A percentile compares a stretch with the other conserved stretches of the same genome.
Evolutionary conservation across 2,329 filamentous ascomycete genomes (phyloP).

Genomic region (Pyrenophora seminiperda): DNA sequence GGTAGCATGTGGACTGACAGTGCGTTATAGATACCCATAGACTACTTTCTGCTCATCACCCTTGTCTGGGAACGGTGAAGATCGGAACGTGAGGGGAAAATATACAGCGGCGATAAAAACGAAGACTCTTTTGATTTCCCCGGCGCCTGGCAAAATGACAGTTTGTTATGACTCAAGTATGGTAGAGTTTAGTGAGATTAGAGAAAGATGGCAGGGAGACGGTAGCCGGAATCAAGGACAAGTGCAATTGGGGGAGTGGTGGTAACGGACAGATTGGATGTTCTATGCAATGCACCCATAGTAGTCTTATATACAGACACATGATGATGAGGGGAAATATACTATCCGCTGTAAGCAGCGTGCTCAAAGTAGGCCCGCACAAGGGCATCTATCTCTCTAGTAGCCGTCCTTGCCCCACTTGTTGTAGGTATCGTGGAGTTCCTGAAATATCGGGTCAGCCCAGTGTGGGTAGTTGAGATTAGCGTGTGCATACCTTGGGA

Average conservation of each 20-base stretch:
- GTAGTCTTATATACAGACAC: conserved; percentile 25
- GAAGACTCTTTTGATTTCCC: background rate
- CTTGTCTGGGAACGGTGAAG: background rate
- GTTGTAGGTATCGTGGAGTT: conserved; percentile 96
- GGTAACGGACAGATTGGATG: conserved; percentile 5
- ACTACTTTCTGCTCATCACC: conserved; percentile 9
- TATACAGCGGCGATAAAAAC: background rate
- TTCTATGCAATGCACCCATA: conserved; percentile 9
- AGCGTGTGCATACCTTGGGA: conserved; percentile 63
- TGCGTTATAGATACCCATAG: conserved; percentile 16
- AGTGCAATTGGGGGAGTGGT: background rate
- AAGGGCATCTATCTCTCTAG: conserved; percentile 31
- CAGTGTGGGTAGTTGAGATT: background rate
- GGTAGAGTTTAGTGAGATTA: no score
- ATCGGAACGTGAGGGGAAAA: background rate
- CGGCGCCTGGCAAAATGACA: no score
- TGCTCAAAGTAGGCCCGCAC: background rate
- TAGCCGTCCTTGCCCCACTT: conserved; percentile 99
- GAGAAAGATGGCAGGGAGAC: no score
- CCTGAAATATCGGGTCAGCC: conserved; percentile 54
- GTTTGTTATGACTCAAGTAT: no score
- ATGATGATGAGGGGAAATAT: conserved; percentile 8
- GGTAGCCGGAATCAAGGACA: background rate
- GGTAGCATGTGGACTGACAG: background rate
- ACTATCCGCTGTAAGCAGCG: background rate